These are phyloP conservation scores for Boletus rubescentipes DNA, from an alignment of 768 basidiomycete genomes.

Conservation along the genomic window DNA sequence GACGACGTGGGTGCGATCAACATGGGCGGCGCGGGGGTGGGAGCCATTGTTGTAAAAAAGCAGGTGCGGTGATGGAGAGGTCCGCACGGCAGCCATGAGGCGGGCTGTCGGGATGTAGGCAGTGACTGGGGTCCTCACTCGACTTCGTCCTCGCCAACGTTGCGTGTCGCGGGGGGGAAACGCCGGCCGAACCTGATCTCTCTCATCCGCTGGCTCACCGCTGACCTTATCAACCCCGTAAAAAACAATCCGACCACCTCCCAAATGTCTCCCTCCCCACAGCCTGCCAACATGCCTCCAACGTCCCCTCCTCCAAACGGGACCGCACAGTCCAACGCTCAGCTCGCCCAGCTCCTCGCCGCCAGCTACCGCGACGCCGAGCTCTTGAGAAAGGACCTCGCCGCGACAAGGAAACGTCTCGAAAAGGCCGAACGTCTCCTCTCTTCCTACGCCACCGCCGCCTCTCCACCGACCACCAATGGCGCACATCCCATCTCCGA, in stretches of 20 bases:
- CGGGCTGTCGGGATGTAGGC: constrained; percentile 17
- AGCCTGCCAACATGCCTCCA: constrained; percentile 8
- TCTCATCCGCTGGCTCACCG: constrained; percentile 20
- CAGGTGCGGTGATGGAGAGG: constrained; percentile 8
- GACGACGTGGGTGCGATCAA: constrained; percentile 6
- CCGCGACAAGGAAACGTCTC: constrained; percentile 39
- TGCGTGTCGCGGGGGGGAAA: constrained; percentile 28
- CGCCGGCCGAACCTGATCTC: constrained; percentile 25
- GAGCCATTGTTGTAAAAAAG: background rate
- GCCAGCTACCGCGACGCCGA: constrained; percentile 55
- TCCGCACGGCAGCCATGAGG: constrained; percentile 24
- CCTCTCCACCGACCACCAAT: constrained; percentile 18
- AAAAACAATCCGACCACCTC: too few relatives aligned
- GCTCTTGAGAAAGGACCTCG: constrained; percentile 49
- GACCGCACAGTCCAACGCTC: constrained; percentile 39
- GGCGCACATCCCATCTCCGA: constrained; percentile 24
- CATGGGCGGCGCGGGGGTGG: constrained; percentile 4
- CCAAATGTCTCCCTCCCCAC: constrained; percentile 21
- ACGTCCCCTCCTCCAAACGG: constrained; percentile 20
- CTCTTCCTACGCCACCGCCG: constrained; percentile 24
- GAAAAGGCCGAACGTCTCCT: constrained; percentile 54
- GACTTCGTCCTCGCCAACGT: constrained; percentile 29
- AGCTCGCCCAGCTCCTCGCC: constrained; percentile 58
- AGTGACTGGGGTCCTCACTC: constrained; percentile 26
- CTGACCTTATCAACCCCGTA: constrained; percentile 5